A percentile compares a stretch with the other conserved stretches of the same genome.
Conservation (phyloP, 768 basidiomycete genomes). For the Rhizopogon salebrosus region DNA sequence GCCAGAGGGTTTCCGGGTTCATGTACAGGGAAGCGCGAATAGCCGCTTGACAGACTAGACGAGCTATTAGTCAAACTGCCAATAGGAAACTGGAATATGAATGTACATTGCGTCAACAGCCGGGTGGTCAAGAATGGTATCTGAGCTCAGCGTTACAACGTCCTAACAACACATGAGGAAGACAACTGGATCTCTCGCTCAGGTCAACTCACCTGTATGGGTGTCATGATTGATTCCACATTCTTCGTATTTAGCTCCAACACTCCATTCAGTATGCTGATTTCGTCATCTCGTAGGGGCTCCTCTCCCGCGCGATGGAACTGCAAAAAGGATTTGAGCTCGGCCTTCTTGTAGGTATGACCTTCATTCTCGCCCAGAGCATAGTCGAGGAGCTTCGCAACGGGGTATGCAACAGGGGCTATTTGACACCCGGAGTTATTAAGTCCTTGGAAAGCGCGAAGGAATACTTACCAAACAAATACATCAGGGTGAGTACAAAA, state of each 20-base stretch:
- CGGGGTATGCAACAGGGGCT: slow-evolving; percentile 77
- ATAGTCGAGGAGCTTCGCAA: slow-evolving; percentile 69
- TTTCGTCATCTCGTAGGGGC: slow-evolving; percentile 73
- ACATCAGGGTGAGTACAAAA: slow-evolving; percentile 71
- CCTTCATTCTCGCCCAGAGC: slow-evolving; percentile 72
- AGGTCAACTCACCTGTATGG: slow-evolving; percentile 46
- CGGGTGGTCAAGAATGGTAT: slow-evolving; percentile 73
- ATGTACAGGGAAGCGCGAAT: slow-evolving; percentile 90
- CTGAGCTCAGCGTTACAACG: slow-evolving; percentile 72
- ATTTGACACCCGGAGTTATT: not conserved
- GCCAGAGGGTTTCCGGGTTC: slow-evolving; percentile 59
- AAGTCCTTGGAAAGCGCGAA: not conserved
- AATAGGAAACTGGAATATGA: slow-evolving; percentile 4
- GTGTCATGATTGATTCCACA: slow-evolving; percentile 79
- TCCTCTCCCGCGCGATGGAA: slow-evolving; percentile 78
- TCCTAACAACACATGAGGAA: slow-evolving; percentile 42
- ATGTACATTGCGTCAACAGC: slow-evolving; percentile 72
- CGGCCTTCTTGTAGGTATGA: slow-evolving; percentile 79
- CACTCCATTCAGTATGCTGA: slow-evolving; percentile 75
- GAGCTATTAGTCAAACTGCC: slow-evolving; percentile 2
- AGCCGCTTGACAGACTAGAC: slow-evolving; percentile 69
- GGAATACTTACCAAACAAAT: slow-evolving; percentile 36
- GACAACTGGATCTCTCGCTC: slow-evolving; percentile 13
- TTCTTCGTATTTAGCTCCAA: slow-evolving; percentile 73
- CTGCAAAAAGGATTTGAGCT: slow-evolving; percentile 72